phyloP scores from a whole-genome alignment of 306 rosid genomes.

The Quercus variabilis region DNA sequence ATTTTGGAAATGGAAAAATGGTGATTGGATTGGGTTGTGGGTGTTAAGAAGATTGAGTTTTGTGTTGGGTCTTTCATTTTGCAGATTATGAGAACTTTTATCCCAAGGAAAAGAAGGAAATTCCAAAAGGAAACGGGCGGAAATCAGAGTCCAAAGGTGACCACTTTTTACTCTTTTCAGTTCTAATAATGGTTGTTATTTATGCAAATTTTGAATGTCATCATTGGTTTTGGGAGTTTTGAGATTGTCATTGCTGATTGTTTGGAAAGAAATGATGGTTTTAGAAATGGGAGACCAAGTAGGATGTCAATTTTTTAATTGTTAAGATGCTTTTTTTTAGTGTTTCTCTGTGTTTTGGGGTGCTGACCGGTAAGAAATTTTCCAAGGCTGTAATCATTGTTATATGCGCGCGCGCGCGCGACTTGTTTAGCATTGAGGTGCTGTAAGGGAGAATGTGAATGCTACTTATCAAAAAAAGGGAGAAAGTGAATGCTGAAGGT shows the following conservation, averaged over 20 bases:
- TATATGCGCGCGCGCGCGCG: rapidly evolving
- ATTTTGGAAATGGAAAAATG: not conserved
- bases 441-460: not conserved
- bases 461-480: not conserved
- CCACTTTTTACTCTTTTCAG: not conserved
- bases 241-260: conserved; percentile 11
- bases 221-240: not conserved
- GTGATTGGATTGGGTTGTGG: not conserved
- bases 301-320: not conserved
- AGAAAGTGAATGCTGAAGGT: not conserved
- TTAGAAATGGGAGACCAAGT: not conserved
- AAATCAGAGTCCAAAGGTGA: conserved; percentile 82
- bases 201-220: not conserved
- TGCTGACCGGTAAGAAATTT: not conserved
- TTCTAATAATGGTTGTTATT: not conserved
- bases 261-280: conserved; percentile 9
- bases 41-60: not conserved
- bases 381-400: not conserved
- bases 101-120: conserved; percentile 87
- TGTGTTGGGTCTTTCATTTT: conserved; percentile 10
- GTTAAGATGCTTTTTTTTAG: not conserved
- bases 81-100: conserved; percentile 86
- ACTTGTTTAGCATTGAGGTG: not conserved
- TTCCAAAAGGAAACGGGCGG: conserved; percentile 65
- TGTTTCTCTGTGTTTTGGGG: not conserved